Percentiles rank a stretch among this genome's conserved stretches.
Evolutionary conservation across 345 rosid species (phyloP).

Genomic region (Corchorus capsularis): DNA sequence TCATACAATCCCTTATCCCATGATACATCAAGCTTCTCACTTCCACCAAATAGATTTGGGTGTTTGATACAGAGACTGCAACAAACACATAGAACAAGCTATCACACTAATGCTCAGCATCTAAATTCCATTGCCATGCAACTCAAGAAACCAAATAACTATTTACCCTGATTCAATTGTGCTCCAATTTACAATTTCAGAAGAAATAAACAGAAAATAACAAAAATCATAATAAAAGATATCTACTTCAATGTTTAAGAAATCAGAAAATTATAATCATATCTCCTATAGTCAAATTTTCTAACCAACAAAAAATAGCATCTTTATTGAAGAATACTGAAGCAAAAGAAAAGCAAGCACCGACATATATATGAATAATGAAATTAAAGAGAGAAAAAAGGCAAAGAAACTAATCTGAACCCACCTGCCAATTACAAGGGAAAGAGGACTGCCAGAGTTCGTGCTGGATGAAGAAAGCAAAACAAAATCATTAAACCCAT

Average conservation of each 20-base stretch:
- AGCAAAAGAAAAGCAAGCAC: background rate
- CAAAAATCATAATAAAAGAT: background rate
- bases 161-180: constrained; percentile 2
- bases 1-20: constrained; percentile 93
- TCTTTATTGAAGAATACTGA: background rate
- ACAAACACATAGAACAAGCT: constrained; percentile 27
- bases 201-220: background rate
- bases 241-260: background rate
- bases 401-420: constrained; percentile 19
- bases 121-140: background rate
- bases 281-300: background rate
- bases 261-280: constrained; percentile 7
- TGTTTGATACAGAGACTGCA: constrained; percentile 88
- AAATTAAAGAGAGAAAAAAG: background rate
- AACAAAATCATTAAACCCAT: background rate
- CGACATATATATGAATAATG: background rate
- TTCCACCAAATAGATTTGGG: constrained; percentile 97
- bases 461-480: constrained; percentile 38
- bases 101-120: constrained; percentile 15
- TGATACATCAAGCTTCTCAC: constrained; percentile 93
- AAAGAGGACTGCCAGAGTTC: constrained; percentile 68
- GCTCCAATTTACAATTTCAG: background rate
- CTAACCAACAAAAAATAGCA: background rate
- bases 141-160: constrained; percentile 11
- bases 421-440: constrained; percentile 91